Base-by-base conservation (phyloP, 768 basidiomycete genomes). In the Calocybe indica region DNA sequence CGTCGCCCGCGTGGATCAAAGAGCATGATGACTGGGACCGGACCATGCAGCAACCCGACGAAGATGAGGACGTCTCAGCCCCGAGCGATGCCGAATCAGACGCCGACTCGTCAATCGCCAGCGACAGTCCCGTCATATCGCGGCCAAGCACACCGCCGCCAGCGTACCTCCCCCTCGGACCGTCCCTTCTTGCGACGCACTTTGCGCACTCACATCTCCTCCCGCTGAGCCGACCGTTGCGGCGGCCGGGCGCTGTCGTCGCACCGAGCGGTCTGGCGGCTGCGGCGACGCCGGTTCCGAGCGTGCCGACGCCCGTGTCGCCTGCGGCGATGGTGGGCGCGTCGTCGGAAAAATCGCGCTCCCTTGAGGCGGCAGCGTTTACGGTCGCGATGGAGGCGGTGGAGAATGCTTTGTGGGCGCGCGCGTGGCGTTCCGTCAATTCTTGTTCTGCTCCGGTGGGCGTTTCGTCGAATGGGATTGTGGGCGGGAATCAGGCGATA, bases 231-330 rank as follows among this genome's bases (percentile, higher is more conserved):
- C 71, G 66, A 22, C 75, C 85, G 3, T 64, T 88, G 2, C 77
- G 79, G 1, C 76, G 82, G 1, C 81, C 81, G 1, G 83, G 73
- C 1, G 69, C 76, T 7, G 71, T 72, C 22, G 69, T 76, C 2
- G 70, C 71, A 9, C 71, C 75, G 7, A 71, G 73, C 40, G 67
- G 68, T 52, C 67, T 72, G 3, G 64, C 71, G 0, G 22, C 22
- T 22, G 58, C 68, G 11, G 62, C 70, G 10, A 58, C 72, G 31
- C 65, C 61, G 2, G 59, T 63, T 7, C 55, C 56, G 7, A 73
- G 71, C 9, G 88, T 84, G 0, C 88, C 88, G 1, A 92, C 90
- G 0, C 90, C 90, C 1, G 87, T 92, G 2, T 92, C 89, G 0
- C 90, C 90, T 13, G 88, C 86, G 4, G 84, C 85, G 1, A 70